phyloP scores from a whole-genome alignment of 2,329 filamentous ascomycete species.

The Aspergillus luchuensis region DNA sequence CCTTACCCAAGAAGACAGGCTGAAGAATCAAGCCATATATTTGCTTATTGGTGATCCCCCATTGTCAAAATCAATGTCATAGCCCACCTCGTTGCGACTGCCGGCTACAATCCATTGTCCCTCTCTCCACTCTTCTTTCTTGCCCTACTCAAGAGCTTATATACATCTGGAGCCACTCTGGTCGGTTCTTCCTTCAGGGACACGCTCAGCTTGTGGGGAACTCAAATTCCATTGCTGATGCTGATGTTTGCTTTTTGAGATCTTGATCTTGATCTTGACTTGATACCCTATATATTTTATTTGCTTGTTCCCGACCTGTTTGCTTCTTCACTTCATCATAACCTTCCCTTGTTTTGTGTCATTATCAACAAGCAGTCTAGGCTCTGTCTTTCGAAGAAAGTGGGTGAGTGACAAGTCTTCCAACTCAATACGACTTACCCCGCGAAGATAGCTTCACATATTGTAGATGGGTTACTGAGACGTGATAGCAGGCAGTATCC shows the following conservation, averaged over 20 bases:
- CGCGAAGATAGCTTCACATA: neutral
- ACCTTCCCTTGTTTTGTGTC: constrained; percentile 2
- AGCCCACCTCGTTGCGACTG: constrained; percentile 14
- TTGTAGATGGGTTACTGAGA: neutral
- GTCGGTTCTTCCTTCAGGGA: neutral
- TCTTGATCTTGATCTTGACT: constrained; percentile 13
- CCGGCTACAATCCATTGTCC: constrained; percentile 8
- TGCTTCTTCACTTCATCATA: constrained; percentile 16
- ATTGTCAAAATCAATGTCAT: constrained; percentile 20
- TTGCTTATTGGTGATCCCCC: constrained; percentile 21
- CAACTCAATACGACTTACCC: neutral
- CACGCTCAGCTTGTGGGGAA: constrained; percentile 8
- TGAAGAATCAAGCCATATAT: constrained; percentile 13
- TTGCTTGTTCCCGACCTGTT: constrained; percentile 20
- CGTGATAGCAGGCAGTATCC: neutral
- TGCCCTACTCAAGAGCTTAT: constrained; percentile 9
- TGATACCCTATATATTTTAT: constrained; percentile 18
- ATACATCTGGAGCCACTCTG: constrained; percentile 4
- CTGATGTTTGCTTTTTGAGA: constrained; percentile 19
- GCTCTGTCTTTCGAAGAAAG: neutral
- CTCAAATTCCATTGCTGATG: constrained; percentile 8
- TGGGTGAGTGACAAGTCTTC: neutral
- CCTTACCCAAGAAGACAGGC: constrained; percentile 4
- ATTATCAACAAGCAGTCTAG: constrained; percentile 1
- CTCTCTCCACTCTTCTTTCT: neutral